A percentile compares a stretch with the other conserved stretches of the same genome.
Evolutionary conservation across 2,329 filamentous ascomycete species (phyloP).

Genomic region (Aureobasidium sp.): DNA sequence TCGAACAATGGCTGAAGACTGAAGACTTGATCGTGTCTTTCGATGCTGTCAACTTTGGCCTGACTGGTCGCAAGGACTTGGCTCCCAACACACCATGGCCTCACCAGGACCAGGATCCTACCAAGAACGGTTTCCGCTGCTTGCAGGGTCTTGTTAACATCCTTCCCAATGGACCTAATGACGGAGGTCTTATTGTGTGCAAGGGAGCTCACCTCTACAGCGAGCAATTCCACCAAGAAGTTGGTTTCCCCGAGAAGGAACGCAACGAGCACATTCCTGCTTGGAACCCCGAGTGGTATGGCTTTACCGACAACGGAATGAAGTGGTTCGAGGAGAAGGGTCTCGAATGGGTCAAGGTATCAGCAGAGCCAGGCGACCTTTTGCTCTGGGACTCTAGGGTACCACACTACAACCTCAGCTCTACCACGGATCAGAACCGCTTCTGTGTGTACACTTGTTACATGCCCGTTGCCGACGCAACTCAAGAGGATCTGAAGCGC

Average conservation of each 20-base stretch:
- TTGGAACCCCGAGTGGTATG: conserved; percentile 29
- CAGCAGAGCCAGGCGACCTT: conserved; percentile 19
- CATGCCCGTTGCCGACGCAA: conserved; percentile 31
- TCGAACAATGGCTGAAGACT: conserved; percentile 28
- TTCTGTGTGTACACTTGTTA: conserved; percentile 32
- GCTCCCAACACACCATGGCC: conserved; percentile 30
- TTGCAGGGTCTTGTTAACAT: conserved; percentile 47
- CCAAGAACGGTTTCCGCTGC: conserved; percentile 43
- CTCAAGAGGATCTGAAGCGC: conserved; percentile 28
- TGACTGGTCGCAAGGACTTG: conserved; percentile 28
- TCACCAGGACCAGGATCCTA: conserved; percentile 36
- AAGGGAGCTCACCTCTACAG: conserved; percentile 27
- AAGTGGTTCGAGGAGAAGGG: conserved; percentile 22
- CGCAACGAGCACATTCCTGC: conserved; percentile 22
- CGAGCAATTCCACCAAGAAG: conserved; percentile 28
- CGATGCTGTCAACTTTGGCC: conserved; percentile 34
- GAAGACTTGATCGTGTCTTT: conserved; percentile 33
- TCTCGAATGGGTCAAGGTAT: conserved; percentile 19
- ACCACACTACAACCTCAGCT: conserved; percentile 29
- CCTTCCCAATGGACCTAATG: conserved; percentile 30
- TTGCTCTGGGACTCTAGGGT: conserved; percentile 22
- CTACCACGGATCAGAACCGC: conserved; percentile 24
- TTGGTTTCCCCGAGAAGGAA: conserved; percentile 2
- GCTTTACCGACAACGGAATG: conserved; percentile 23
- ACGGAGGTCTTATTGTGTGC: conserved; percentile 33